Evolutionary conservation across 371 early-diverging fungal species (phyloP).

Genomic region (Mucor saturninus): DNA sequence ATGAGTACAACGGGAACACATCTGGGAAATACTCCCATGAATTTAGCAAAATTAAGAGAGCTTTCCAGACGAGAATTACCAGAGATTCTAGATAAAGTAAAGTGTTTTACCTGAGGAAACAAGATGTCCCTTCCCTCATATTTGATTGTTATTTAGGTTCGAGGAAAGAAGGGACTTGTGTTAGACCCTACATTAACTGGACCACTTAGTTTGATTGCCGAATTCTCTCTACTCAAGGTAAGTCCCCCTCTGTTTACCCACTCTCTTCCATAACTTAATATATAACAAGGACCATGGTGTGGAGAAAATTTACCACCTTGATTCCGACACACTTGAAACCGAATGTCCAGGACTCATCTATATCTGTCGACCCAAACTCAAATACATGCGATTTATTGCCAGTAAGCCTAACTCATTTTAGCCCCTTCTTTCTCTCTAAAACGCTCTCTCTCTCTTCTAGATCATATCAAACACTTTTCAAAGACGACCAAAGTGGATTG

Average conservation of each 20-base stretch:
- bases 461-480: constrained; percentile 47
- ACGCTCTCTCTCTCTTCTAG: constrained; percentile 23
- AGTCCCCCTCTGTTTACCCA: not conserved
- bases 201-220: constrained; percentile 85
- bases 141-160: constrained; percentile 66
- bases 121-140: too few species aligned
- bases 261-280: not conserved
- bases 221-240: constrained; percentile 84
- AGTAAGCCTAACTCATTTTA: constrained; percentile 47
- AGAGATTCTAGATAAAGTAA: constrained; percentile 77
- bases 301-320: constrained; percentile 88
- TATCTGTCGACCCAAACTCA: constrained; percentile 78
- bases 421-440: not conserved
- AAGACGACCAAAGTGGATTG: constrained; percentile 48
- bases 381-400: constrained; percentile 83
- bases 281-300: constrained; percentile 86
- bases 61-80: constrained; percentile 74
- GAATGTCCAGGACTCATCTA: constrained; percentile 81
- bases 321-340: constrained; percentile 62
- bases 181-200: constrained; percentile 85
- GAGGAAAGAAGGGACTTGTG: constrained; percentile 88
- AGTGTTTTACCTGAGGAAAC: not conserved
- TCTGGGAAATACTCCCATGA: constrained; percentile 57
- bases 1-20: constrained; percentile 41
- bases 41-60: constrained; percentile 66